Evolutionary conservation across 148 eudicot genomes (phyloP).

Genomic region (Pouteria glomerata): DNA sequence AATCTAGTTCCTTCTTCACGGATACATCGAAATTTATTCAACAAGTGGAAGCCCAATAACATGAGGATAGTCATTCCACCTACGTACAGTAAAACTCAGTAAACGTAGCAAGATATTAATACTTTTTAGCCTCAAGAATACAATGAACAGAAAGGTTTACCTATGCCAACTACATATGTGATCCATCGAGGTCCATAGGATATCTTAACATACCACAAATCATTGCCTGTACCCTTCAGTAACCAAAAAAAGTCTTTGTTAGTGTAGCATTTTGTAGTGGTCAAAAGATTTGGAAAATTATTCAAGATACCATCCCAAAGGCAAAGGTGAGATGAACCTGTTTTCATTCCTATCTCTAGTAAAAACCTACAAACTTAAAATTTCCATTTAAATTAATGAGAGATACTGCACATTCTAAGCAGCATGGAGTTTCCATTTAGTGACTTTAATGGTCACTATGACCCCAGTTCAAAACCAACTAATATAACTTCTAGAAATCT

Average conservation of each 20-base stretch:
- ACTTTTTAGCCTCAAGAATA: not conserved
- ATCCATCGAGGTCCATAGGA: conserved; percentile 81
- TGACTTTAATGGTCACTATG: not conserved
- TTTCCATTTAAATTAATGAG: not conserved
- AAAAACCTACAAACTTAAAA: not conserved
- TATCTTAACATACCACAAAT: conserved; percentile 41
- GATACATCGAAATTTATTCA: conserved; percentile 31
- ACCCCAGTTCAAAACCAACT: conserved; percentile 1
- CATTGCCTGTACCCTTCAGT: conserved; percentile 39
- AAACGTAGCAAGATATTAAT: not conserved
- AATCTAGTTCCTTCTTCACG: conserved; percentile 28
- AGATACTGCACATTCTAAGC: no score
- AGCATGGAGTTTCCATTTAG: no score
- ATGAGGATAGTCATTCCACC: conserved; percentile 56
- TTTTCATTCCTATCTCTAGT: not conserved
- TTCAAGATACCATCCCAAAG: not conserved
- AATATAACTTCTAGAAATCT: not conserved
- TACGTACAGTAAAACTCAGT: conserved; percentile 19
- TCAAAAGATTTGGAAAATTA: not conserved
- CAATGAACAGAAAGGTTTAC: conserved; percentile 23
- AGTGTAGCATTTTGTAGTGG: not conserved
- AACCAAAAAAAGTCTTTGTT: not conserved
- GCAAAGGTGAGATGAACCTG: not conserved
- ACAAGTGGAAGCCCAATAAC: conserved; percentile 37
- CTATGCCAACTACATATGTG: conserved; percentile 63